phyloP scores from a whole-genome alignment of 495 filamentous ascomycete genomes.

The Annulohypoxylon maeteangense region DNA sequence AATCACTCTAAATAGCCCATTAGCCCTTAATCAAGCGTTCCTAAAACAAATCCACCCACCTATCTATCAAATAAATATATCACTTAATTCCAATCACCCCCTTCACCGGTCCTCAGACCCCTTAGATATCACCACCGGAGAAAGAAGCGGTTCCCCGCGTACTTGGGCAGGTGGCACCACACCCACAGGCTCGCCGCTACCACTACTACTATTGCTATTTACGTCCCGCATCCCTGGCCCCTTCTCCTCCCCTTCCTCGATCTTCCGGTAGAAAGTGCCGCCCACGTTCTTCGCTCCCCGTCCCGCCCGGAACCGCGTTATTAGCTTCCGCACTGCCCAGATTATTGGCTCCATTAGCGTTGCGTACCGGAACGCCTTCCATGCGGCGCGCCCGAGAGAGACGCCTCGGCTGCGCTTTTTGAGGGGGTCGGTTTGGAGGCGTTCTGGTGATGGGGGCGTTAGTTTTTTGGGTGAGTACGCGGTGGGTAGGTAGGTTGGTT shows the following conservation, averaged over 20 bases:
- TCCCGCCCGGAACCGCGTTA: not conserved
- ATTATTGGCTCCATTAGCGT: slow-evolving; percentile 22
- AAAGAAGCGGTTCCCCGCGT: not conserved
- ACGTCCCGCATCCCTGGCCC: slow-evolving; percentile 6
- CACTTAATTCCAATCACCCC: not conserved
- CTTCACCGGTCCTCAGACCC: not conserved
- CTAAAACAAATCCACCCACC: not conserved
- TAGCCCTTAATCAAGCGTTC: not conserved
- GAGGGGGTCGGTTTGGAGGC: not conserved
- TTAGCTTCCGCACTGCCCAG: slow-evolving; percentile 21
- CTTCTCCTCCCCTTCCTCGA: slow-evolving; percentile 16
- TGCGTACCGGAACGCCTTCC: slow-evolving; percentile 26
- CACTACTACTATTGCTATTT: too few species aligned
- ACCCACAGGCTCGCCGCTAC: not conserved
- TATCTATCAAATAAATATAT: not conserved
- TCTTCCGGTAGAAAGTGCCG: slow-evolving; percentile 27
- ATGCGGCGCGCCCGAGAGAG: slow-evolving; percentile 2
- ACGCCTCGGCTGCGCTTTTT: slow-evolving; percentile 7
- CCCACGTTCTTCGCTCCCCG: slow-evolving; percentile 24
- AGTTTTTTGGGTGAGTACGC: not conserved
- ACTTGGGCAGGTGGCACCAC: not conserved
- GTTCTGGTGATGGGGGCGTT: not conserved
- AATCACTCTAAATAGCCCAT: not conserved
- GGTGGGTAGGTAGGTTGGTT: not conserved
- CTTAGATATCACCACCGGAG: not conserved